Evolutionary conservation across 164 flowering plant genomes (phyloP).

Genomic region (Berberis vulgaris): DNA sequence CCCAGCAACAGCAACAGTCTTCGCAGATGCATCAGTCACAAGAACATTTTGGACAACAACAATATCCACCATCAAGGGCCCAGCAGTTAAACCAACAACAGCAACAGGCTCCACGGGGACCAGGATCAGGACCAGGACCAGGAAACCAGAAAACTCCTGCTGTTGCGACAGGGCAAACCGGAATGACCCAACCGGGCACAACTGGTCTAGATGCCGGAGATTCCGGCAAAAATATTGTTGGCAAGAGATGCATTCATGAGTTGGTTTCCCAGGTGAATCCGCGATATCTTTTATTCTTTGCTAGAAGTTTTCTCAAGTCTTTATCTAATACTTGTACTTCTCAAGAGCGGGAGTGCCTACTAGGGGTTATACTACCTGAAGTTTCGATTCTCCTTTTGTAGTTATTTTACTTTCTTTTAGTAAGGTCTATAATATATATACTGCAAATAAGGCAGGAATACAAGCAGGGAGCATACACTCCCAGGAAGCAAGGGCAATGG

Average conservation of each 20-base stretch:
- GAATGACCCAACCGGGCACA: conserved; percentile 22
- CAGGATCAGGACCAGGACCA: conserved; percentile 32
- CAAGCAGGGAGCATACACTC: no score
- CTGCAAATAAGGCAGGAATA: no score
- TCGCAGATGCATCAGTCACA: conserved; percentile 38
- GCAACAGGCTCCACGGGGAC: conserved; percentile 38
- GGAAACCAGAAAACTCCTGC: conserved; percentile 49
- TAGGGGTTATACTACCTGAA: no score
- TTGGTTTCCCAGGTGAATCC: conserved; percentile 59
- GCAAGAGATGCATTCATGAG: conserved; percentile 89
- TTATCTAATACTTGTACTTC: neutral
- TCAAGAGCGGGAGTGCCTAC: no score
- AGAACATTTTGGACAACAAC: conserved; percentile 56
- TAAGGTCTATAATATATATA: no score
- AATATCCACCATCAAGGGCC: conserved; percentile 36
- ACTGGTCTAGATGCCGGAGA: conserved; percentile 39
- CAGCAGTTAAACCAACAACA: conserved; percentile 40
- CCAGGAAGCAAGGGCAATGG: no score
- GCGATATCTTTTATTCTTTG: neutral
- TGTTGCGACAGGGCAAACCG: conserved; percentile 26
- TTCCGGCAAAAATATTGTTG: conserved; percentile 44
- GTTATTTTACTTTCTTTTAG: no score
- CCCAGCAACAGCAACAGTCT: conserved; percentile 21
- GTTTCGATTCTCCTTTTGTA: no score
- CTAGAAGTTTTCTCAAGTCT: neutral